These are phyloP conservation scores for Aspergillus tanneri DNA, from an alignment of 2,329 filamentous ascomycete species.

Conservation along the genomic window DNA sequence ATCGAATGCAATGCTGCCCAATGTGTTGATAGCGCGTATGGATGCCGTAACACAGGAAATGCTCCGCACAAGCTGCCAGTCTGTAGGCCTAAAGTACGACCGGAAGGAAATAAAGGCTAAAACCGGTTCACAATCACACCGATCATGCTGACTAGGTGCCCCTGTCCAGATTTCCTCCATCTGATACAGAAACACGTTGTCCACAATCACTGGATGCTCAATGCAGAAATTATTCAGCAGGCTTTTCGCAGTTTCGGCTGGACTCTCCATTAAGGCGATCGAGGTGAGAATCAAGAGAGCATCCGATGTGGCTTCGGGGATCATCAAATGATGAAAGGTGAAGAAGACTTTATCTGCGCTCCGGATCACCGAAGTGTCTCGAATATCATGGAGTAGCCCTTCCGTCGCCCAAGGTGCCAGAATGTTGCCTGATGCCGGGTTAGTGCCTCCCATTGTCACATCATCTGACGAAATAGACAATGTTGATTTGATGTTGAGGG, in stretches of 20 bases:
- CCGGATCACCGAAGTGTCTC: background rate
- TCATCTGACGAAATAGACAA: background rate
- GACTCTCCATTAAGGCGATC: background rate
- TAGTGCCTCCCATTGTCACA: background rate
- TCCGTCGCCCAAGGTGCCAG: background rate
- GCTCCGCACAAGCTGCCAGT: constrained; percentile 3
- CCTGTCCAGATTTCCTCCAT: constrained; percentile 2
- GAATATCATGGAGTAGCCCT: background rate
- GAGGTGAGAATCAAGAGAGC: background rate
- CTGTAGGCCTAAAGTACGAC: background rate
- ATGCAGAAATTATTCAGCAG: background rate
- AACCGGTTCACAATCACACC: background rate
- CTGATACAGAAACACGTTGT: background rate
- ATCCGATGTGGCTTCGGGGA: constrained; percentile 1
- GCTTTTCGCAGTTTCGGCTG: background rate
- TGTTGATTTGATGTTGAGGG: background rate
- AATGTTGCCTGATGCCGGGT: no score
- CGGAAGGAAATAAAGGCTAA: constrained; percentile 3
- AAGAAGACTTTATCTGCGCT: constrained; percentile 1
- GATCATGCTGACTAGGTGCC: background rate
- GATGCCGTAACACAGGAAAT: constrained; percentile 6
- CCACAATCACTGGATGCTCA: constrained; percentile 1
- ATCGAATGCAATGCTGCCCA: background rate
- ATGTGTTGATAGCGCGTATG: background rate
- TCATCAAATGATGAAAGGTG: background rate